Base-by-base conservation (phyloP, 306 rosid species). In the Malus asiatica region DNA sequence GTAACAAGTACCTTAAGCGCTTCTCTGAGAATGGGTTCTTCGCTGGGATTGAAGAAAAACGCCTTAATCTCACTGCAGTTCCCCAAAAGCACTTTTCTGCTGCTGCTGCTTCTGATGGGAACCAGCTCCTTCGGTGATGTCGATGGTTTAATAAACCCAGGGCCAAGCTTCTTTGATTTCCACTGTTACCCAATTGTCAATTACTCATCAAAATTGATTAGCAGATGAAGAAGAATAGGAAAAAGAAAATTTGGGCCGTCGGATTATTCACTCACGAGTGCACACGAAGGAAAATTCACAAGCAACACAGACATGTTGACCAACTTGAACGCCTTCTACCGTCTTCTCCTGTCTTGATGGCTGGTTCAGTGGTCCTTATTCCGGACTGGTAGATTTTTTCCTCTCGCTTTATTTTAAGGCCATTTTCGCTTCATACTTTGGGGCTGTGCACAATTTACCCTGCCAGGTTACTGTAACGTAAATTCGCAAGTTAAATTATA, bases 11-110 rank as follows among this genome's bases (percentile, higher is more conserved):
- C 98, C 98, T 93, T 92, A 73, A 91, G 77, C 67, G 90, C 96
- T 79, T 93, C 91, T 76, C 79, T 78, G 76, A 87, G 8, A 67
- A 93, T 73, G 63, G 93, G 97, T 45, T 93, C 96, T 25, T 88
- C 86, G 3, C 33, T 73, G 38, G 97, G 96, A 84, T 90, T 93
- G 81, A 83, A 86, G 82, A 88, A 87, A 78, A 81, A 86, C 8
- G 90, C 86, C 35, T 70, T 81, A 78, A 88, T 84, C 80, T 77
- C 83, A 73, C 42, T 60, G 27, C 74, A 70, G 33, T 60, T 77
- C 46, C 68, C 70, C 32, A 84, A 53, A 58, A 55, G 65, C 44
- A 60, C 58, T 45, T 52, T 32, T 68, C 48, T 11, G 51, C 73
- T 3, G 55, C 72, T 82, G 68, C 53, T 48, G 10, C 61, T n/a